Conservation (phyloP, 192 early-diverging fungal species). For the Diversispora eburnea region DNA sequence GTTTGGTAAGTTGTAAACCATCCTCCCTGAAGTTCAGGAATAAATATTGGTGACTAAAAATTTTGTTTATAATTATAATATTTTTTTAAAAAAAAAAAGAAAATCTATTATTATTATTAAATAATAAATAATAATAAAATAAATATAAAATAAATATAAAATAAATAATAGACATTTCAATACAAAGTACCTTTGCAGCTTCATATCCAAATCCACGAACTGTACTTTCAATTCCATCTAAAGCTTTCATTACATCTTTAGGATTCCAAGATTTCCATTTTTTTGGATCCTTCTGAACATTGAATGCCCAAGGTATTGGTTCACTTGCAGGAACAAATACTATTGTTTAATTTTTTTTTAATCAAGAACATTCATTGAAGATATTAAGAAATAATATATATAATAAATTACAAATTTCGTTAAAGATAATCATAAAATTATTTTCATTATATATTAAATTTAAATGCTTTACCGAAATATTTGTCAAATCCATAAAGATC, state of each 20-base stretch:
- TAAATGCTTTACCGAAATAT: constrained; percentile 56
- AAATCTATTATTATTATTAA: background rate
- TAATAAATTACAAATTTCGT: background rate
- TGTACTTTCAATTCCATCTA: constrained; percentile 63
- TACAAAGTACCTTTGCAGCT: constrained; percentile 46
- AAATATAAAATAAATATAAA: constrained; percentile 3
- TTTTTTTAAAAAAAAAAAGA: background rate
- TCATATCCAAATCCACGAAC: constrained; percentile 67
- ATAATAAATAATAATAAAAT: background rate
- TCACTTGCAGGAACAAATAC: constrained; percentile 54
- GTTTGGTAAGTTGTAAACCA: constrained; percentile 75
- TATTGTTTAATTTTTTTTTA: constrained; percentile 9
- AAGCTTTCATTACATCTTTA: constrained; percentile 39
- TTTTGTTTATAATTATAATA: background rate
- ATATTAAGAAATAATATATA: background rate
- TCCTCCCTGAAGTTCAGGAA: constrained; percentile 75
- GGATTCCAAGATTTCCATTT: constrained; percentile 59
- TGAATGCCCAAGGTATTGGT: constrained; percentile 46
- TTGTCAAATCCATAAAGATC: constrained; percentile 82
- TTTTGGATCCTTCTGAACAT: constrained; percentile 33
- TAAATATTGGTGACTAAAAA: constrained; percentile 61
- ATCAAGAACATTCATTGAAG: too few species aligned
- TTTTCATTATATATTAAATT: background rate
- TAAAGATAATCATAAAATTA: background rate
- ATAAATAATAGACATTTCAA: background rate